Evolutionary conservation across 805 yeast species (phyloP).

Genomic region (Ogataea nakhonphanomensis): DNA sequence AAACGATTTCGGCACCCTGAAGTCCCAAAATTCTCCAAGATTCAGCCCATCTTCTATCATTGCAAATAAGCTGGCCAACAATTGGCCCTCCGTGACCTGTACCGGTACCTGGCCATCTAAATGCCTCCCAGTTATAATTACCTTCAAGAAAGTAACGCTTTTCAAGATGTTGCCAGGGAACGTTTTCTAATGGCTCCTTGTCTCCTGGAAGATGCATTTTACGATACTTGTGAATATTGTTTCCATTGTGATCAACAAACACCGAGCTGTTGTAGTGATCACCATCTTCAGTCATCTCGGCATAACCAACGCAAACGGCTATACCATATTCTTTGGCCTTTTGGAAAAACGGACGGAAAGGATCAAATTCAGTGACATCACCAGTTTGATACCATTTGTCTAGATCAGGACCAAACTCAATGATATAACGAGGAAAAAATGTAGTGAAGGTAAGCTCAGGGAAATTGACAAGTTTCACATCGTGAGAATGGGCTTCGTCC

Average conservation of each 20-base stretch:
- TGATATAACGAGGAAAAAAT: conserved; percentile 36
- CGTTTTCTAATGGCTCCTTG: conserved; percentile 32
- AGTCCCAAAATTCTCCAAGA: conserved; percentile 37
- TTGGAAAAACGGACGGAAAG: conserved; percentile 35
- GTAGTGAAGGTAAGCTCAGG: conserved; percentile 37
- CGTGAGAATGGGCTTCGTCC: conserved; percentile 22
- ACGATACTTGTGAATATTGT: conserved; percentile 33
- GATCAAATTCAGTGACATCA: conserved; percentile 29
- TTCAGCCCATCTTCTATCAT: conserved; percentile 40
- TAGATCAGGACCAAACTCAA: conserved; percentile 33
- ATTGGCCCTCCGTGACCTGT: conserved; percentile 31
- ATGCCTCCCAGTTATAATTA: conserved; percentile 36
- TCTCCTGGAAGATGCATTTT: conserved; percentile 39
- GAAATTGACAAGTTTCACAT: conserved; percentile 34
- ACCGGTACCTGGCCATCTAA: conserved; percentile 34
- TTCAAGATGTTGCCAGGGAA: conserved; percentile 36
- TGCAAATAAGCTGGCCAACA: conserved; percentile 37
- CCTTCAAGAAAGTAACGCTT: conserved; percentile 38
- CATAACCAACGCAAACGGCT: conserved; percentile 37
- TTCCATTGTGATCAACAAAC: conserved; percentile 32
- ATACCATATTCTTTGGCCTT: conserved; percentile 28
- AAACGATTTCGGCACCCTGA: conserved; percentile 36
- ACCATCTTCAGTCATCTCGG: conserved; percentile 37
- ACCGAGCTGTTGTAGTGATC: conserved; percentile 35
- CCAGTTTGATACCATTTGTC: conserved; percentile 36